Evolutionary conservation across 495 filamentous ascomycete species (phyloP), one percentile per base, ranked within the genome.

Genomic region (Annulohypoxylon moriforme): DNA sequence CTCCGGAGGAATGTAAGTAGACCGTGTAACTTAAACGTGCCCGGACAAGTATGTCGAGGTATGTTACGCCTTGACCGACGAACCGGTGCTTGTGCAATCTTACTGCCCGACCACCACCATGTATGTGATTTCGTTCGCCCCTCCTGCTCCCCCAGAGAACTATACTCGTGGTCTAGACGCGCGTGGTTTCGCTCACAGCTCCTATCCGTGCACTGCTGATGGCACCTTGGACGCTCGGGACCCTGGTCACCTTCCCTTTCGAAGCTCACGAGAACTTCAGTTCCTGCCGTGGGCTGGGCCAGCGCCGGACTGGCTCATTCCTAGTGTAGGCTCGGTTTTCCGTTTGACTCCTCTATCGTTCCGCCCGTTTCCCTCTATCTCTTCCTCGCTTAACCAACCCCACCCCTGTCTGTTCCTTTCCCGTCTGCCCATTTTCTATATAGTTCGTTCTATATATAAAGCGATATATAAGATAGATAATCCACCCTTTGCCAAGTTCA

Each of bases 241-340:
- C 59, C 71, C 64, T 64, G 55, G 67, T 74, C 71, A 74, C 71
- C 71, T 74, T 71, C 71, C 67, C 36, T 64, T 71, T 71, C 63
- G 33, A 71, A 64, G 67, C 62, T 71, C 71, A 71, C 67, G 71
- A 67, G 71, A 71, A 57, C 71, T 64, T 74, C 63, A 66, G 66
- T 71, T 70, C 71, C 62, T 59, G 6, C n/a, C 24, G 52, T 40
- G 36, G 67, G 67, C 59, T 69, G 67, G 67, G 67, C 20, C 20
- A n/a, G 11, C 49, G 57, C 57, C 25, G 49, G 63, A 55, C 61
- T 31, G 68, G 52, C 20, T 71, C 57, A 67, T 74, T 71, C 67
- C 70, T 67, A 3, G n/a, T n/a, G n/a, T n/a, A n/a, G 52, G 38
- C 18, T 50, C 57, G 66, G 71, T 61, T 60, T 55, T 44, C 33